These are phyloP conservation scores for Hondaea fermentalgiana DNA, from an alignment of 108 stramenopile species.

Conservation along the genomic window DNA sequence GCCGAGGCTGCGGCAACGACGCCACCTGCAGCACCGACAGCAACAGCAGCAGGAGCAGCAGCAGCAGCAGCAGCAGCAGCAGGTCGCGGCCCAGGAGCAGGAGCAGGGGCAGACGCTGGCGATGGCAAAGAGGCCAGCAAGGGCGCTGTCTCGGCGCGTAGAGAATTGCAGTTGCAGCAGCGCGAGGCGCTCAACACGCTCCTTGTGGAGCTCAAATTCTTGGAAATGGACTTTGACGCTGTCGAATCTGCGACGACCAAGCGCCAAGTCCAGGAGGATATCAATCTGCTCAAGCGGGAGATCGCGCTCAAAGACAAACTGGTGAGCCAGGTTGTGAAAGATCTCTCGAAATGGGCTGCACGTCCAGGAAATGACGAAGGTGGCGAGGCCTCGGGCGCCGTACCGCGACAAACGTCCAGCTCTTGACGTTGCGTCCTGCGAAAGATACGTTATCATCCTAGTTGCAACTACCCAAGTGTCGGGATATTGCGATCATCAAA, in stretches of 20 bases:
- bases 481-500: no score
- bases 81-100: neutral
- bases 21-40: neutral
- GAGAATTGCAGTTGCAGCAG: neutral
- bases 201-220: neutral
- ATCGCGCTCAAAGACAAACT: neutral
- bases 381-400: neutral
- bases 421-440: no score
- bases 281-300: neutral
- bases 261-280: neutral
- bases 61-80: neutral
- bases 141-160: neutral
- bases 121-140: neutral
- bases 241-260: neutral
- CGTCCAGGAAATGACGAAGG: neutral
- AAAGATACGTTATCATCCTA: no score
- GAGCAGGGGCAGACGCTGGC: neutral
- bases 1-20: neutral
- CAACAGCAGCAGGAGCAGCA: neutral
- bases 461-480: no score
- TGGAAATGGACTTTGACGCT: neutral
- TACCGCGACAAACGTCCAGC: no score
- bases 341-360: neutral
- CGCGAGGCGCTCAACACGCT: neutral
- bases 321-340: neutral